Conservation (phyloP, 2,329 filamentous ascomycete genomes). For the Ploettnerulaceae sp. region DNA sequence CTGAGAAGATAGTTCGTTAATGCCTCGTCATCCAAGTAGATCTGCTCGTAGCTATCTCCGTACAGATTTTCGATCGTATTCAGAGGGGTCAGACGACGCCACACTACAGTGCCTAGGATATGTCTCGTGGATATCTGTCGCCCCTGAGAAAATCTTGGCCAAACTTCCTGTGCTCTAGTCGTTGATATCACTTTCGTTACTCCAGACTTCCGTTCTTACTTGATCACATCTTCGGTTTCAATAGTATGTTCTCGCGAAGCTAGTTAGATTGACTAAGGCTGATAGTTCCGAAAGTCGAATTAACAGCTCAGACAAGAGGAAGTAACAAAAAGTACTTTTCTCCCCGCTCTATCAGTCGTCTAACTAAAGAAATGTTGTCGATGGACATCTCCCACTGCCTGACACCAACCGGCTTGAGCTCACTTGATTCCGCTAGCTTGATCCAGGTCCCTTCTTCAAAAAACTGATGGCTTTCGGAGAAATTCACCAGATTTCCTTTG, state of each 20-base stretch:
- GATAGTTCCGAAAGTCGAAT: neutral
- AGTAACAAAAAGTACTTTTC: slow-evolving; percentile 10
- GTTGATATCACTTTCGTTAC: too few species aligned
- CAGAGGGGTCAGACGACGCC: too few species aligned
- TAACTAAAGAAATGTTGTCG: slow-evolving; percentile 9
- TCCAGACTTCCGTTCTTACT: neutral
- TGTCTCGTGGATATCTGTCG: too few species aligned
- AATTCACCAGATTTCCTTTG: slow-evolving; percentile 4
- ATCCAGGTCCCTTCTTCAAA: slow-evolving; percentile 5
- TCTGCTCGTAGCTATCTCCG: neutral
- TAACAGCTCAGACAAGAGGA: neutral
- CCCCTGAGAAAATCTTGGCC: too few species aligned
- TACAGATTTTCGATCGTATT: neutral
- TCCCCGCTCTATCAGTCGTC: slow-evolving; percentile 3
- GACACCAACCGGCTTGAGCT: neutral
- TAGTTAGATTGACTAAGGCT: neutral
- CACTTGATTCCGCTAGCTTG: neutral
- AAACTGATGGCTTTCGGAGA: slow-evolving; percentile 1
- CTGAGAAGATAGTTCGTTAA: neutral
- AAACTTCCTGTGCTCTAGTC: too few species aligned
- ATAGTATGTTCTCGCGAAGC: neutral
- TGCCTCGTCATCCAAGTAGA: neutral
- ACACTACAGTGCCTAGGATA: too few species aligned
- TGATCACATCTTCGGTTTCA: neutral
- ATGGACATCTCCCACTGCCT: slow-evolving; percentile 9